phyloP scores from a whole-genome alignment of 2,329 filamentous ascomycete species.

The Colletotrichum liriopes region DNA sequence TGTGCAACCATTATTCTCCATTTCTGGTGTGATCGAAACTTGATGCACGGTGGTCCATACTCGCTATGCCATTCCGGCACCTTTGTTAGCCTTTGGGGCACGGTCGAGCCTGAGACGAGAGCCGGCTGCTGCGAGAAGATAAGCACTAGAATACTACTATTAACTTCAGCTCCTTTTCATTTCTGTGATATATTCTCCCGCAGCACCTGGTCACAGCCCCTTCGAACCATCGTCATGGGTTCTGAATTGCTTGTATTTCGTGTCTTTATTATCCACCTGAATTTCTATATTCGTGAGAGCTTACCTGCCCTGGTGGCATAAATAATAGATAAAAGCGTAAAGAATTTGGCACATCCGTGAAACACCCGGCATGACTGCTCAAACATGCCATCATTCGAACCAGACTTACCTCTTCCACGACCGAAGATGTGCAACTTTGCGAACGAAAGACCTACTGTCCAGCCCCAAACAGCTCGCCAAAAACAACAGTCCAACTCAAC shows the following conservation, averaged over 20 bases:
- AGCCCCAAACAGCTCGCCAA: constrained; percentile 14
- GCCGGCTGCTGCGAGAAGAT: background rate
- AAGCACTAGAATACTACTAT: background rate
- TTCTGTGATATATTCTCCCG: background rate
- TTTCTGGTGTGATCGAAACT: background rate
- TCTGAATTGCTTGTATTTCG: background rate
- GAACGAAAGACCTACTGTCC: background rate
- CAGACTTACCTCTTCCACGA: background rate
- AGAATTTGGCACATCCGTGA: background rate
- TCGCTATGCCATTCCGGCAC: background rate
- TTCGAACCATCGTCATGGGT: background rate
- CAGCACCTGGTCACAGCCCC: background rate
- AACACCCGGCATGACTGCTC: background rate
- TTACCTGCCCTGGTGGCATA: no score
- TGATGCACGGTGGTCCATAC: background rate
- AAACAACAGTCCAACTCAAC: constrained; percentile 5
- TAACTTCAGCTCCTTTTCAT: background rate
- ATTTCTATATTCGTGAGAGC: no score
- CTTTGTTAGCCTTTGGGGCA: background rate
- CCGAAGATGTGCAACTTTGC: background rate
- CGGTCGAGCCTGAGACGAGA: background rate
- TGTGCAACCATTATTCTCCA: no score
- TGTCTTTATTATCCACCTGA: background rate
- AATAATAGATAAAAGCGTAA: background rate
- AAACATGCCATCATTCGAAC: background rate